These are phyloP conservation scores for Neurospora africana DNA, from an alignment of 495 filamentous ascomycete genomes.

Conservation along the genomic window DNA sequence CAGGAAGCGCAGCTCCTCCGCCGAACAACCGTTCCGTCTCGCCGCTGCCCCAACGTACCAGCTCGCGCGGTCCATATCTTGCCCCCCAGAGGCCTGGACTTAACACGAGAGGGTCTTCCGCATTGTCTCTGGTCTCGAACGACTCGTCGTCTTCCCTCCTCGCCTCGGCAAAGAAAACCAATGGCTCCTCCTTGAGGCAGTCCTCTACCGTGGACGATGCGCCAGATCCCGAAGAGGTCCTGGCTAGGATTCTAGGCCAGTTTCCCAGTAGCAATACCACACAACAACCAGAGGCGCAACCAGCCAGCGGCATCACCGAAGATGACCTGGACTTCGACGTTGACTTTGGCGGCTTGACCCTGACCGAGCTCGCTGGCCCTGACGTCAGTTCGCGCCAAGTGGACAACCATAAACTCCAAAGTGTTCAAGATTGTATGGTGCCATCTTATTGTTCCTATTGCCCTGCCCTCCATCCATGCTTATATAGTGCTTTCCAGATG, in stretches of 20 bases:
- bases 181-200: constrained; percentile 57
- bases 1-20: constrained; percentile 42
- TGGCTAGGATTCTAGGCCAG: constrained; percentile 59
- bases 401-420: constrained; percentile 51
- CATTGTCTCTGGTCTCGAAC: constrained; percentile 54
- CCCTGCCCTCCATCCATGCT: constrained; percentile 18
- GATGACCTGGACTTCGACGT: constrained; percentile 45
- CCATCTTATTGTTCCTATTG: constrained; percentile 4
- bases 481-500: constrained; percentile 42
- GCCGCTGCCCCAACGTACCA: constrained; percentile 51
- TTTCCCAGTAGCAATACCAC: constrained; percentile 10
- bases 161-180: constrained; percentile 46
- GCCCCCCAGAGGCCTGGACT: constrained; percentile 47
- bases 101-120: constrained; percentile 46
- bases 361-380: constrained; percentile 57
- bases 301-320: constrained; percentile 25
- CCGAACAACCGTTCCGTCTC: constrained; percentile 55
- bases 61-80: constrained; percentile 44
- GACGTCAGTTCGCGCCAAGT: constrained; percentile 27
- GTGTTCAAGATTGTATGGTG: constrained; percentile 63
- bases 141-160: constrained; percentile 67
- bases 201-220: constrained; percentile 42
- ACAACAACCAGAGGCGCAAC: background rate
- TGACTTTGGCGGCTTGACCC: constrained; percentile 64
- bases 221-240: constrained; percentile 60